phyloP scores from a whole-genome alignment of 768 basidiomycete species.

The Leccinum incarnatum region DNA sequence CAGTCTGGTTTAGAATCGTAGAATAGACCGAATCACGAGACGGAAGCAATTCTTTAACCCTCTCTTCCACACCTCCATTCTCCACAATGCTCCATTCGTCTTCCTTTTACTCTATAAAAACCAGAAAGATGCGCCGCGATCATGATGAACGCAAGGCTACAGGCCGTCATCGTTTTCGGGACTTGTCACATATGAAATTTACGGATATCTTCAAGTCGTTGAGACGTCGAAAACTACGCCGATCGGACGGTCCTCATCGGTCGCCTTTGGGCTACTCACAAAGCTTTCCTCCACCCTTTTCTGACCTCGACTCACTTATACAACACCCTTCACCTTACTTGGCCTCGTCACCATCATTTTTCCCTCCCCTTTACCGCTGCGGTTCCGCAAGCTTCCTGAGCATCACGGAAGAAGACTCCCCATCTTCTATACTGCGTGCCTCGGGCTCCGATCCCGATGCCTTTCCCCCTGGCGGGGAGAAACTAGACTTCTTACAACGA shows the following conservation, averaged over 20 bases:
- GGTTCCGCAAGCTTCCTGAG: constrained; percentile 7
- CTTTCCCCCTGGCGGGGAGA: background rate
- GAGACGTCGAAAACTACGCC: constrained; percentile 11
- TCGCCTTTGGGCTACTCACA: constrained; percentile 5
- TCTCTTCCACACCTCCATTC: background rate
- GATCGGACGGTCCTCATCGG: background rate
- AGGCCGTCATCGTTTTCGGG: constrained; percentile 12
- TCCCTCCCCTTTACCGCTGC: background rate
- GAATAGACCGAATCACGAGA: background rate
- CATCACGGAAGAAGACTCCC: constrained; percentile 6
- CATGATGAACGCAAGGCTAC: constrained; percentile 7
- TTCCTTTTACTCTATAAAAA: constrained; percentile 13
- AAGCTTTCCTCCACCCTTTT: constrained; percentile 1
- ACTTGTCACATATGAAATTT: constrained; percentile 20
- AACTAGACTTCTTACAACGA: background rate
- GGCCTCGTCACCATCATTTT: background rate
- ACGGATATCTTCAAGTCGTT: constrained; percentile 22
- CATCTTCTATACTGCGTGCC: constrained; percentile 16
- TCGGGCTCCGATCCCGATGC: background rate
- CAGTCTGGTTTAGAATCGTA: constrained; percentile 17
- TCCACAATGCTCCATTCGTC: constrained; percentile 7
- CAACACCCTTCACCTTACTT: background rate
- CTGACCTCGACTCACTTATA: constrained; percentile 5
- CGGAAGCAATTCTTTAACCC: background rate
- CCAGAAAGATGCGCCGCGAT: constrained; percentile 11